These are phyloP conservation scores for Capronia epimyces DNA, from an alignment of 2,329 filamentous ascomycete genomes.

Conservation along the genomic window DNA sequence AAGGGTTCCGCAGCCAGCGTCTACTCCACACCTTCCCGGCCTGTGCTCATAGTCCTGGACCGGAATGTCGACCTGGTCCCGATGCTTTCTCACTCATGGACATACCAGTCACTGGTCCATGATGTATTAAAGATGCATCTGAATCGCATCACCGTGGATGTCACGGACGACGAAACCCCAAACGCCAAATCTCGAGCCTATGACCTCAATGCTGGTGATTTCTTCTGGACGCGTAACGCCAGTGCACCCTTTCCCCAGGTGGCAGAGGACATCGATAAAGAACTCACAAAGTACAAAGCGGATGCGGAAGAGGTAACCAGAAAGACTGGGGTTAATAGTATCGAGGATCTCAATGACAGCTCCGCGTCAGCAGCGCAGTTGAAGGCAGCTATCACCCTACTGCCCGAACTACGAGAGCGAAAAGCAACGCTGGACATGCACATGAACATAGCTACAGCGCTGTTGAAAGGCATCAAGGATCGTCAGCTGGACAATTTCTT, in stretches of 20 bases:
- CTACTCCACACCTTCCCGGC: slow-evolving; percentile 65
- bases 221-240: slow-evolving; percentile 94
- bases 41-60: slow-evolving; percentile 88
- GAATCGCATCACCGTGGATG: slow-evolving; percentile 90
- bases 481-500: slow-evolving; percentile 94
- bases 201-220: slow-evolving; percentile 82
- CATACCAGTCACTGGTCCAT: slow-evolving; percentile 77
- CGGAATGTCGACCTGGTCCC: slow-evolving; percentile 92
- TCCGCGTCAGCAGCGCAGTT: slow-evolving; percentile 87
- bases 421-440: slow-evolving; percentile 96
- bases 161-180: slow-evolving; percentile 67
- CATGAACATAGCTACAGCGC: slow-evolving; percentile 90
- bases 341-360: slow-evolving; percentile 88
- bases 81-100: slow-evolving; percentile 98
- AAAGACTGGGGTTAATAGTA: slow-evolving; percentile 85
- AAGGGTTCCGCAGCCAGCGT: slow-evolving; percentile 46
- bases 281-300: slow-evolving; percentile 90
- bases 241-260: slow-evolving; percentile 89
- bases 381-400: slow-evolving; percentile 86
- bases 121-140: slow-evolving; percentile 74
- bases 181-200: slow-evolving; percentile 75
- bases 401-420: slow-evolving; percentile 86
- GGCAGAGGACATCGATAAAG: slow-evolving; percentile 89
- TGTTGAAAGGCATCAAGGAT: slow-evolving; percentile 80
- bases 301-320: slow-evolving; percentile 91